Evolutionary conservation across 1,284 basidiomycete genomes (phyloP), one percentile per base, ranked within the genome.

Genomic region (Ustilago trichophora): DNA sequence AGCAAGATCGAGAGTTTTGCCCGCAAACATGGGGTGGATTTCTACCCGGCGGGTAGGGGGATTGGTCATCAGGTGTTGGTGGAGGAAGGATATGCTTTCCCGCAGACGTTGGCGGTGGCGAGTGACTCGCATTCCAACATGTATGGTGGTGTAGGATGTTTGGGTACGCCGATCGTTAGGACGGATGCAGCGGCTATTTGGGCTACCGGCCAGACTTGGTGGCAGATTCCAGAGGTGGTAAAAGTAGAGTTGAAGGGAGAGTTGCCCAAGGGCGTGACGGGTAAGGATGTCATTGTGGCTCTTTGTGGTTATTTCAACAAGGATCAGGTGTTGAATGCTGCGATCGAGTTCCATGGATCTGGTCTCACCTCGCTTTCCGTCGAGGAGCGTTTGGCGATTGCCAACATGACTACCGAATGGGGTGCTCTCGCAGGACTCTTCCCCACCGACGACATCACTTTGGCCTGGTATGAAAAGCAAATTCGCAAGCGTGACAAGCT

Each of bases 171-270:
- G 2, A 96, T 98, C 21, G 83, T 84, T 9, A 71, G 95, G 66
- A 76, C 83, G 18, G 92, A 94, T 72, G 91, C 92, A 16, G 92
- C 92, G 0, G 94, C 95, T 2, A 88, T 99, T 16, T 99, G 95
- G 95, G 93, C 96, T 3, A 98, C 96, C 0, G 93, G 95, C 35
- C 93, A 93, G 83, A 98, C 96, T 4, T 99, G 95, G 95, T 98
- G 95, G 96, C 95, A 98, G 84, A 91, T 99, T 22, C 95, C 95
- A 6, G 88, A 93, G 9, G 93, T 97, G 86, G 88, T 99, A 82
- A 92, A 92, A 64, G 95, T 98, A 57, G 93, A 97, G 78, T 85
- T 99, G 35, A 88, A 86, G 59, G 95, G 95, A 12, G 84, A 85
- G 62, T 86, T 98, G 0, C 86, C 90, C 0, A 87, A 89, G 0